Evolutionary conservation across 768 basidiomycete species (phyloP).

Genomic region (Royoungia palumana): DNA sequence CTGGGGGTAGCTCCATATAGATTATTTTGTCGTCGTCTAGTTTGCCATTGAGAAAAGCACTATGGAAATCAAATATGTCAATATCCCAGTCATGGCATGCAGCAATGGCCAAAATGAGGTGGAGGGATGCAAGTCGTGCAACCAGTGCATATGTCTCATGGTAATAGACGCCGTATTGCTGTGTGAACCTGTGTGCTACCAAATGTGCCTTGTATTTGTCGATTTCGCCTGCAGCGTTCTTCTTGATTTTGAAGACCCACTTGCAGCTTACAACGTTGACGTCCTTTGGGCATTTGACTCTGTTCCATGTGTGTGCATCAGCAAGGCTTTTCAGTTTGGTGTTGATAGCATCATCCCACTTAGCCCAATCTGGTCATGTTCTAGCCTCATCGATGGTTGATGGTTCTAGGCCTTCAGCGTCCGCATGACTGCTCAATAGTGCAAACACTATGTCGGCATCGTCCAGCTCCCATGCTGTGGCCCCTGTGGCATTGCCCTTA

Average conservation of each 20-base stretch:
- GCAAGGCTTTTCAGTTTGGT: neutral
- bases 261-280: neutral
- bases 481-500: too few relatives aligned
- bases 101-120: neutral
- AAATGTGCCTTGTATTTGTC: neutral
- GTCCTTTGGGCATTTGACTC: neutral
- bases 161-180: neutral
- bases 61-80: neutral
- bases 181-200: neutral
- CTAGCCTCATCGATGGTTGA: neutral
- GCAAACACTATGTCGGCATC: neutral
- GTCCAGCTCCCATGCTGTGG: neutral
- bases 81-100: neutral
- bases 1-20: constrained; percentile 6
- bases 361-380: neutral
- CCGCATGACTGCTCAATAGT: neutral
- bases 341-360: neutral
- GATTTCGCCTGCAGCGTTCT: neutral
- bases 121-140: neutral
- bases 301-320: neutral
- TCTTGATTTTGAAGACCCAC: constrained; percentile 2
- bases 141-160: neutral
- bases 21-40: constrained; percentile 5
- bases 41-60: constrained; percentile 5
- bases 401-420: neutral